Percentiles rank a stretch among this genome's conserved stretches.
Conservation (phyloP, 257 asterid genomes). For the Penstemon barbatus region DNA sequence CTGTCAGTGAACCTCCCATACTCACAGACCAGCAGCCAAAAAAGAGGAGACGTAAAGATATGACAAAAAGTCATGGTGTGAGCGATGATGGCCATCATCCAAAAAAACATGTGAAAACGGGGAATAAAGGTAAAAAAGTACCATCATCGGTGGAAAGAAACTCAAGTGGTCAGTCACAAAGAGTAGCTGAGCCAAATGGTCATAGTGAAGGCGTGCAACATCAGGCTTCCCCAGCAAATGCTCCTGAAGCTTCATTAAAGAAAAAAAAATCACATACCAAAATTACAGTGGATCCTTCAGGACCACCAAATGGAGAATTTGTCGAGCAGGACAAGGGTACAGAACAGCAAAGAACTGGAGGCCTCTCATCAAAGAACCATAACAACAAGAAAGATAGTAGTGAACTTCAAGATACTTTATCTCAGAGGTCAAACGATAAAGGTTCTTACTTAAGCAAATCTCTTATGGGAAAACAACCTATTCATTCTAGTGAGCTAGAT, state of each 20-base stretch:
- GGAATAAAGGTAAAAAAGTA: conserved; percentile 69
- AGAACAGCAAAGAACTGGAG: conserved; percentile 55
- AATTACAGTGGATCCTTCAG: conserved; percentile 40
- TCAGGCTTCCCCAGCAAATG: conserved; percentile 47
- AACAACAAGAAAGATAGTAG: conserved; percentile 48
- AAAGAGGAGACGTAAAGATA: conserved; percentile 85
- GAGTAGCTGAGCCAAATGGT: conserved; percentile 43
- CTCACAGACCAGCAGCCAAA: conserved; percentile 63
- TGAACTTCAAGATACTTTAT: conserved; percentile 44
- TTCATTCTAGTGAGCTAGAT: conserved; percentile 40
- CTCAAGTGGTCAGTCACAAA: conserved; percentile 38
- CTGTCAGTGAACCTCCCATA: conserved; percentile 66
- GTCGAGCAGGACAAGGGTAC: conserved; percentile 43
- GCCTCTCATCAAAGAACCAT: conserved; percentile 43
- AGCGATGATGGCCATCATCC: conserved; percentile 49
- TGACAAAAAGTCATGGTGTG: conserved; percentile 50
- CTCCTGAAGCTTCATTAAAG: conserved; percentile 46
- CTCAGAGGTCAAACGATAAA: conserved; percentile 51
- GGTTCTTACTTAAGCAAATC: conserved; percentile 46
- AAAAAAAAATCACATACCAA: conserved; percentile 49
- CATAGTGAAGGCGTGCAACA: conserved; percentile 35
- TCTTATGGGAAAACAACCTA: conserved; percentile 44
- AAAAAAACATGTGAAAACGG: conserved; percentile 54
- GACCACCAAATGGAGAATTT: conserved; percentile 38
- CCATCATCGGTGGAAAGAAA: conserved; percentile 41